Conservation (phyloP, 129 eudicot genomes). For the Arctium lappa region DNA sequence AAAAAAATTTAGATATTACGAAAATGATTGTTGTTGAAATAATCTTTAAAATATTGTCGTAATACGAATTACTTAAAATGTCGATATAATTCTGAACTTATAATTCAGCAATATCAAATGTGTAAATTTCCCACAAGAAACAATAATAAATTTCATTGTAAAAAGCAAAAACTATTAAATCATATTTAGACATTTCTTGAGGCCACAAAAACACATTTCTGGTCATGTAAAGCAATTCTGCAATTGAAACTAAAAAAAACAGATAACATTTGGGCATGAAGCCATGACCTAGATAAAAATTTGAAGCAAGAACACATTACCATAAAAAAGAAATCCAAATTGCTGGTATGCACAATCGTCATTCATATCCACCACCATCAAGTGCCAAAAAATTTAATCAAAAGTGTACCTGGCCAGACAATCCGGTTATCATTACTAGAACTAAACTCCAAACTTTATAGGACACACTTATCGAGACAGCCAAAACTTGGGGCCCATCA, state of each 20-base stretch:
- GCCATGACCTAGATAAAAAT: background rate
- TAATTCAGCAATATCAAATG: background rate
- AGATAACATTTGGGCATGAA: no score
- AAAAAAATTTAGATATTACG: no score
- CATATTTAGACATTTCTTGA: no score
- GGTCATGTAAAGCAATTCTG: background rate
- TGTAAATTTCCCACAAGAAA: no score
- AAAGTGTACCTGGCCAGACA: background rate
- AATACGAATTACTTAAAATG: no score
- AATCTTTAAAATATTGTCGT: no score
- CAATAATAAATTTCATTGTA: no score
- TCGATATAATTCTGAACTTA: background rate
- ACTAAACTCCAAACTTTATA: background rate
- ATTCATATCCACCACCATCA: constrained; percentile 1
- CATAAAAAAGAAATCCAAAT: constrained; percentile 8
- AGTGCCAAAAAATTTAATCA: background rate
- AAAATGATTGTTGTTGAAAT: no score
- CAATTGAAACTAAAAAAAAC: background rate
- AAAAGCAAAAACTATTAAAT: background rate
- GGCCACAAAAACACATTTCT: background rate
- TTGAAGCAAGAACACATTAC: background rate
- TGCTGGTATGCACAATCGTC: background rate
- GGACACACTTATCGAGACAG: constrained; percentile 32
- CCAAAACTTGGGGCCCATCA: constrained; percentile 67
- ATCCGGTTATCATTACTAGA: background rate